Evolutionary conservation across 2,329 filamentous ascomycete species (phyloP).

Genomic region (Tolypocladium pustulatum): DNA sequence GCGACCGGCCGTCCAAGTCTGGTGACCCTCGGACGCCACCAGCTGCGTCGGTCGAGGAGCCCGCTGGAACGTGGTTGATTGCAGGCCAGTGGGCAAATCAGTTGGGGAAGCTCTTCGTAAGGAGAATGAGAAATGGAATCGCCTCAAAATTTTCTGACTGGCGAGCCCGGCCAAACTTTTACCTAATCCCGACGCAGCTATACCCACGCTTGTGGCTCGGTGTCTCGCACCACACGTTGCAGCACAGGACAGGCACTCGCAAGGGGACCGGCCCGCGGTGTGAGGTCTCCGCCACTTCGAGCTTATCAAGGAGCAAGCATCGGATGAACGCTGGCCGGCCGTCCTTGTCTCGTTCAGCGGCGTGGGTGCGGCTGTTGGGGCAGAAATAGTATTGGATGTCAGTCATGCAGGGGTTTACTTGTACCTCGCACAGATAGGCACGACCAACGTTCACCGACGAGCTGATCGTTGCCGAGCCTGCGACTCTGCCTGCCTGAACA

Average conservation of each 20-base stretch:
- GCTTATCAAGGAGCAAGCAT: background rate
- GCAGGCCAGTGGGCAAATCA: conserved; percentile 1
- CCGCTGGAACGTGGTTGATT: background rate
- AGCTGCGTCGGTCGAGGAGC: background rate
- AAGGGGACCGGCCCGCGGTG: background rate
- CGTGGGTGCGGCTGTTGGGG: background rate
- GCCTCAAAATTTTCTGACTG: conserved; percentile 22
- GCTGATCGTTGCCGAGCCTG: background rate
- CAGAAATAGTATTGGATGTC: background rate
- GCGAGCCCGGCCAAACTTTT: conserved; percentile 23
- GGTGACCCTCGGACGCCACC: conserved; percentile 1
- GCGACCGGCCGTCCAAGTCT: background rate
- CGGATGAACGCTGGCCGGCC: background rate
- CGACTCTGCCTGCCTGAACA: background rate
- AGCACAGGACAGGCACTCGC: background rate
- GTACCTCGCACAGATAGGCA: background rate
- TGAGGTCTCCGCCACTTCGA: background rate
- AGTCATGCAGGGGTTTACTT: background rate
- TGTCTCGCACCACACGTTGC: conserved; percentile 8
- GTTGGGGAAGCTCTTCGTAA: conserved; percentile 12
- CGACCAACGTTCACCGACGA: background rate
- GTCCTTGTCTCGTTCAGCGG: background rate
- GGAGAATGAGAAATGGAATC: conserved; percentile 12
- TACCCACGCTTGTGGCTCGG: background rate
- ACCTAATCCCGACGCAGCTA: conserved; percentile 22